A percentile compares a stretch with the other conserved stretches of the same genome.
Evolutionary conservation across 208 protist genomes (phyloP).

Genomic region (Leishmania tarentolae): DNA sequence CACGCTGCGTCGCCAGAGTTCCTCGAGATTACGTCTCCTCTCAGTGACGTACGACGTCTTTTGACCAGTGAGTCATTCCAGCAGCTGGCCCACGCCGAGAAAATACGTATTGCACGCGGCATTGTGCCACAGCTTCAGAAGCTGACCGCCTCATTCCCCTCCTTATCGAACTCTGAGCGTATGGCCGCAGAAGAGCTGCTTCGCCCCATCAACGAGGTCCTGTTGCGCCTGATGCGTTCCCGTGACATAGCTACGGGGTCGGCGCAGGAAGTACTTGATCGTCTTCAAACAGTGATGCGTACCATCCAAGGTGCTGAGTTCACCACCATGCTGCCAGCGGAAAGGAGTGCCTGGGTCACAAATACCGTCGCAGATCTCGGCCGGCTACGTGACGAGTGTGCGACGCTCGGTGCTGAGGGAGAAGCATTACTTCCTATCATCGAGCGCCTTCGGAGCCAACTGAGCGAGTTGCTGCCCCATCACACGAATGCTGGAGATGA

Average conservation of each 20-base stretch:
- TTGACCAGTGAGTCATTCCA: conserved; percentile 45
- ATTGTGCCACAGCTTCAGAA: conserved; percentile 58
- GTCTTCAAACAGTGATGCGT: conserved; percentile 46
- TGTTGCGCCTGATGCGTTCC: conserved; percentile 20
- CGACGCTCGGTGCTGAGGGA: conserved; percentile 24
- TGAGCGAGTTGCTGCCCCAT: conserved; percentile 9
- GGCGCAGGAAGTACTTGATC: conserved; percentile 30
- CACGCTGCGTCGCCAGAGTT: conserved; percentile 33
- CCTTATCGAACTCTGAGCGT: conserved; percentile 43
- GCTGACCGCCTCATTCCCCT: conserved; percentile 36
- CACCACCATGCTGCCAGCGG: conserved; percentile 21
- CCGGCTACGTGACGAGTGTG: conserved; percentile 31
- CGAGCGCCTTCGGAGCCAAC: conserved; percentile 25
- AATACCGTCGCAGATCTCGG: conserved; percentile 30
- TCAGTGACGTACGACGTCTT: conserved; percentile 44
- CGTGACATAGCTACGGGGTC: background rate
- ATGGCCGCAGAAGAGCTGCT: conserved; percentile 40
- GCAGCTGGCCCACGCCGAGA: conserved; percentile 27
- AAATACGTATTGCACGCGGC: conserved; percentile 26
- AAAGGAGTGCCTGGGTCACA: conserved; percentile 31
- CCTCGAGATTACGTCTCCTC: conserved; percentile 33
- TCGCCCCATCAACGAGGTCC: conserved; percentile 42
- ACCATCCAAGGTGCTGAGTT: conserved; percentile 49
- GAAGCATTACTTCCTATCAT: conserved; percentile 34
- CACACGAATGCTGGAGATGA: background rate